A percentile compares a stretch with the other conserved stretches of the same genome.
Evolutionary conservation across 169 alveolate species (phyloP).

Genomic region (Plasmodium chabaudi): DNA sequence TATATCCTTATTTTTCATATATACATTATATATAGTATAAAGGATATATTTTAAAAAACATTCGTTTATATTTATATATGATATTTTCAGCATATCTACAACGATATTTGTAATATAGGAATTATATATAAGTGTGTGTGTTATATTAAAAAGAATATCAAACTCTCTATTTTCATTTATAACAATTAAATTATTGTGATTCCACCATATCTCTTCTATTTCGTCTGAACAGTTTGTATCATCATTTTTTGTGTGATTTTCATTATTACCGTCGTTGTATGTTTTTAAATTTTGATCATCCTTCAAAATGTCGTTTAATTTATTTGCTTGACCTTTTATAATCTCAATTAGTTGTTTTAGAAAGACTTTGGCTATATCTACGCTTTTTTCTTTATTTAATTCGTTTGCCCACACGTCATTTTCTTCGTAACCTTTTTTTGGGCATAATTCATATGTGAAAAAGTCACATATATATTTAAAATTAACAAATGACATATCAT

Average conservation of each 20-base stretch:
- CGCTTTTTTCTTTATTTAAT: neutral
- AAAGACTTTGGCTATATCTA: neutral
- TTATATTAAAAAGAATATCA: conserved; percentile 42
- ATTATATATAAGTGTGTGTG: conserved; percentile 45
- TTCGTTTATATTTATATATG: conserved; percentile 22
- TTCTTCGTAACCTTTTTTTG: neutral
- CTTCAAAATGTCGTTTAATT: too few species aligned
- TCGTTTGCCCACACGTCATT: neutral
- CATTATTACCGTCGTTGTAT: neutral
- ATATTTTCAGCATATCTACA: neutral
- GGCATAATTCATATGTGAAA: neutral
- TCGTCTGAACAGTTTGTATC: neutral
- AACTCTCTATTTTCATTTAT: conserved; percentile 51
- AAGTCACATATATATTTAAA: conserved; percentile 56
- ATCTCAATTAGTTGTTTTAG: neutral
- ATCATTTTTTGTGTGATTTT: neutral
- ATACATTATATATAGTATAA: conserved; percentile 15
- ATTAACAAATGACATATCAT: conserved; percentile 26
- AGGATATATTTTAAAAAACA: conserved; percentile 31
- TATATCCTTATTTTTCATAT: conserved; percentile 18
- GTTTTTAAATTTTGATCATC: too few species aligned
- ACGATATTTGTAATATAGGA: conserved; percentile 24
- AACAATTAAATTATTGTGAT: neutral
- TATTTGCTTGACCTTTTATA: neutral
- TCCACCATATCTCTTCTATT: neutral